These are phyloP conservation scores for Pseudogymnoascus sp. DNA, from an alignment of 2,329 filamentous ascomycete genomes.

Conservation along the genomic window DNA sequence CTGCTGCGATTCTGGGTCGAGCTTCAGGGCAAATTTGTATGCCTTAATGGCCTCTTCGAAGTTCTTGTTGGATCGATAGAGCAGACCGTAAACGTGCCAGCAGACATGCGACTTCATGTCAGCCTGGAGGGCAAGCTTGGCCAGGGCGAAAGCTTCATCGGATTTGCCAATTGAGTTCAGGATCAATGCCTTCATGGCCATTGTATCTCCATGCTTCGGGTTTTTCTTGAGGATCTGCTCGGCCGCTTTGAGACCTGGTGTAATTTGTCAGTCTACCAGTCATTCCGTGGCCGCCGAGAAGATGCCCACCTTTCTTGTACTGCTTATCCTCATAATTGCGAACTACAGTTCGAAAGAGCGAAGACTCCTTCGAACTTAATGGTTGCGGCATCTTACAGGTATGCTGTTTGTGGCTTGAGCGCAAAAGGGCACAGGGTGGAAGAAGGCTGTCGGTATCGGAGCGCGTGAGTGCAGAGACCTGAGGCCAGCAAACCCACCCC, in stretches of 20 bases:
- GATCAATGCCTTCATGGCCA: constrained; percentile 98
- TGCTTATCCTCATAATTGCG: constrained; percentile 97
- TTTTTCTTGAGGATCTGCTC: constrained; percentile 95
- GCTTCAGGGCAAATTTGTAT: constrained; percentile 87
- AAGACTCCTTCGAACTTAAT: constrained; percentile 78
- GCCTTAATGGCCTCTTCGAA: constrained; percentile 99
- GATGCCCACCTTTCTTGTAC: constrained; percentile 69
- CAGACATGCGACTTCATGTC: constrained; percentile 99
- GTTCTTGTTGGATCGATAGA: constrained; percentile 92
- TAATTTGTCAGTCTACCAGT: constrained; percentile 15
- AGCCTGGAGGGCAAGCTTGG: constrained; percentile 84
- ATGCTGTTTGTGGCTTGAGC: not conserved
- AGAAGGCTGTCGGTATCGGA: constrained; percentile 10
- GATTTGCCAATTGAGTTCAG: constrained; percentile 87
- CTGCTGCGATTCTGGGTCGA: constrained; percentile 90
- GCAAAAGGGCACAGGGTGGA: not conserved
- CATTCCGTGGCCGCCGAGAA: constrained; percentile 11
- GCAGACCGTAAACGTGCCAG: constrained; percentile 96
- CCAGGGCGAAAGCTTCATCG: constrained; percentile 88
- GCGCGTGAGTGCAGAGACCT: constrained; percentile 9
- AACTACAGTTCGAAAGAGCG: constrained; percentile 90
- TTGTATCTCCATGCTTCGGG: constrained; percentile 93
- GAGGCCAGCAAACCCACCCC: constrained; percentile 8
- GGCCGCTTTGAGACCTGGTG: constrained; percentile 74
- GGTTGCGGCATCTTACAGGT: constrained; percentile 56